Evolutionary conservation across 2,329 filamentous ascomycete genomes (phyloP), one percentile per base, ranked within the genome.

Genomic region (Aspergillus intermedius): DNA sequence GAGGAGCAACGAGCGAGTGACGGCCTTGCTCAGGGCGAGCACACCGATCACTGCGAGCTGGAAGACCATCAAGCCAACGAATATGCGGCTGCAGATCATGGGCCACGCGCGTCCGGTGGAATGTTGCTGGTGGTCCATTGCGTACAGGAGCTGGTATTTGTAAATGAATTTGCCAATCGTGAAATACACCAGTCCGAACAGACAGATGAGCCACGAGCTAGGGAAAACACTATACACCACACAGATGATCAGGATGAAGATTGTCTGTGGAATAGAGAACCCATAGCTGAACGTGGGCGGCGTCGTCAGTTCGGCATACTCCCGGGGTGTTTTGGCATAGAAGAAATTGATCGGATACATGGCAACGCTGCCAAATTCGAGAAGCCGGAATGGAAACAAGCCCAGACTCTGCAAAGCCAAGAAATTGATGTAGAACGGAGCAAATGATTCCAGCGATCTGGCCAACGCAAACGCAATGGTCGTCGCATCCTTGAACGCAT

Each of bases 391-490:
- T 0, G 94, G 93, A 62, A 96, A 91, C 8, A 98, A 77, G 0
- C 91, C 93, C n/a, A 98, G 73, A 0, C 87, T 89, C 66, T 98
- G 94, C 13, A 98, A 79, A 66, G 96, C 86, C 64, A 98, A 89
- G 61, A 95, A 89, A 66, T 93, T 94, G 61, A 86, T 86, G 66
- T 98, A 98, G 70, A 98, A 98, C 15, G 82, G 79, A 28, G 86
- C 82, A 25, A 97, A 75, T 0, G 75, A 71, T 58, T 88, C 81
- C 42, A 98, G 81, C 12, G 89, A 89, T 4, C 73, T 68, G 1
- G 91, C 91, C 23, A 98, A 78, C 3, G 81, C 80, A 50, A 78
- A 79, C 0, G 91, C 88, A 46, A 97, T 84, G 46, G 80, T 81
- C 5, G 84, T 86, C 0, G 91, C 88, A 65, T 95, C 89, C 57